A percentile compares a stretch with the other conserved stretches of the same genome.
These are phyloP conservation scores for Drechslera avenae DNA, from an alignment of 2,329 filamentous ascomycete genomes.

Conservation along the genomic window DNA sequence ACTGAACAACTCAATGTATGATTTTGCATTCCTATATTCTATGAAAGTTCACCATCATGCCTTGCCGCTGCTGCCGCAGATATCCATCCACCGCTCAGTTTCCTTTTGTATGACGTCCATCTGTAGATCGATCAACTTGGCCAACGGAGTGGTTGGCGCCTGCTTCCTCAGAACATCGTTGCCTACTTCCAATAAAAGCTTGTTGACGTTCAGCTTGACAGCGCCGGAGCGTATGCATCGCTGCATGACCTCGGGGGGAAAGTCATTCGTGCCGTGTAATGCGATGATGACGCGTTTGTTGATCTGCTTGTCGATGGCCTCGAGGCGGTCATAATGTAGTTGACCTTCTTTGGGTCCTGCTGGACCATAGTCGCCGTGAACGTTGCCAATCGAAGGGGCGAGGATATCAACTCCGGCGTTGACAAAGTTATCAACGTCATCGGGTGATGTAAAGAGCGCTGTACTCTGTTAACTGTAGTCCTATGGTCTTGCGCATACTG, in stretches of 20 bases:
- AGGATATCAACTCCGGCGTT: constrained; percentile 73
- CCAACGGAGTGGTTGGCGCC: constrained; percentile 38
- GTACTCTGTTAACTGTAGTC: not conserved
- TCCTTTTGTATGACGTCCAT: constrained; percentile 52
- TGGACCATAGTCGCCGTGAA: constrained; percentile 74
- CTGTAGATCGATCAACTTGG: constrained; percentile 53
- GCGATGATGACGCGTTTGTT: constrained; percentile 55
- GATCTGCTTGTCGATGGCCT: constrained; percentile 37
- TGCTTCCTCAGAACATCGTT: constrained; percentile 50
- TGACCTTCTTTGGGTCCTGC: constrained; percentile 53
- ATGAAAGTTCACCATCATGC: constrained; percentile 27
- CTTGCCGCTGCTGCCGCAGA: constrained; percentile 54
- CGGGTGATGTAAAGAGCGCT: constrained; percentile 65
- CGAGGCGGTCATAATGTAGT: constrained; percentile 41
- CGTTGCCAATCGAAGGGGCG: constrained; percentile 75
- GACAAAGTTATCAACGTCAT: constrained; percentile 72
- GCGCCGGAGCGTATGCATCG: constrained; percentile 59
- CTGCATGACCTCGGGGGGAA: constrained; percentile 56
- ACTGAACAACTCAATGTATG: no score
- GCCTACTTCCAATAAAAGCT: constrained; percentile 56
- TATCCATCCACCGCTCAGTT: constrained; percentile 57
- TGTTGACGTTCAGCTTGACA: constrained; percentile 65
- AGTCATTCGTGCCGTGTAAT: constrained; percentile 64
- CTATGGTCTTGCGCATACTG: not conserved
- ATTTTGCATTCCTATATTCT: not conserved